A percentile compares a stretch with the other conserved stretches of the same genome.
Conservation (phyloP, 805 yeast genomes). For the Starmerella khaoyaiensis region DNA sequence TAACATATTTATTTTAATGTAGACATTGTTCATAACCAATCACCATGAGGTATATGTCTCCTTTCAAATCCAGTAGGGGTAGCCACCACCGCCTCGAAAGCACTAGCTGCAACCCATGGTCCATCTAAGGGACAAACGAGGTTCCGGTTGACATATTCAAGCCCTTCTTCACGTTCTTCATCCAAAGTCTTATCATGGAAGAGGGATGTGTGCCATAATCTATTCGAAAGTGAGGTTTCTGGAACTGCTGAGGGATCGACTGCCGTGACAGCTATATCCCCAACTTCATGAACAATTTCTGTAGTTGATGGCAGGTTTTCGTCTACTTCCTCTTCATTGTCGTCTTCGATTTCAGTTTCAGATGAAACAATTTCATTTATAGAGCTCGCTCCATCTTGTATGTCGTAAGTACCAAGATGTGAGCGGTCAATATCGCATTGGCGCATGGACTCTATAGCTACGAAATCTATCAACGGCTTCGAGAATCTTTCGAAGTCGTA, state of each 20-base stretch:
- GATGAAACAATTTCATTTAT: neutral
- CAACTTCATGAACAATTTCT: neutral
- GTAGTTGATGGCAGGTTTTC: neutral
- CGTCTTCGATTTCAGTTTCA: neutral
- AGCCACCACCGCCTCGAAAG: slow-evolving; percentile 39
- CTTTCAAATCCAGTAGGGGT: slow-evolving; percentile 31
- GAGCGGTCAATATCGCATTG: slow-evolving; percentile 10
- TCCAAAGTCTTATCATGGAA: slow-evolving; percentile 41
- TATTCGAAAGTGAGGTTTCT: neutral
- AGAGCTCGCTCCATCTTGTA: slow-evolving; percentile 4
- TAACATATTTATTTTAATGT: too few species aligned
- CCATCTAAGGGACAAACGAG: slow-evolving; percentile 62
- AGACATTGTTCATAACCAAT: slow-evolving; percentile 36
- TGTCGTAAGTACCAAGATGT: slow-evolving; percentile 9
- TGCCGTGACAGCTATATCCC: too few species aligned
- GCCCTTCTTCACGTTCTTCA: slow-evolving; percentile 59
- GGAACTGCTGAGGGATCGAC: neutral
- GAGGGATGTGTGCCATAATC: neutral
- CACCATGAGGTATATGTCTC: slow-evolving; percentile 30
- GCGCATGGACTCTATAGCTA: slow-evolving; percentile 65
- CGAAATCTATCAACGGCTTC: slow-evolving; percentile 67
- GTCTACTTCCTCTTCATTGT: neutral
- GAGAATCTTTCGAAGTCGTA: slow-evolving; percentile 76
- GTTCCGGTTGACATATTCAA: slow-evolving; percentile 66
- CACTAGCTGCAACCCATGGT: slow-evolving; percentile 64